Evolutionary conservation across 108 stramenopile genomes (phyloP).

Genomic region (Skeletonema grethae): DNA sequence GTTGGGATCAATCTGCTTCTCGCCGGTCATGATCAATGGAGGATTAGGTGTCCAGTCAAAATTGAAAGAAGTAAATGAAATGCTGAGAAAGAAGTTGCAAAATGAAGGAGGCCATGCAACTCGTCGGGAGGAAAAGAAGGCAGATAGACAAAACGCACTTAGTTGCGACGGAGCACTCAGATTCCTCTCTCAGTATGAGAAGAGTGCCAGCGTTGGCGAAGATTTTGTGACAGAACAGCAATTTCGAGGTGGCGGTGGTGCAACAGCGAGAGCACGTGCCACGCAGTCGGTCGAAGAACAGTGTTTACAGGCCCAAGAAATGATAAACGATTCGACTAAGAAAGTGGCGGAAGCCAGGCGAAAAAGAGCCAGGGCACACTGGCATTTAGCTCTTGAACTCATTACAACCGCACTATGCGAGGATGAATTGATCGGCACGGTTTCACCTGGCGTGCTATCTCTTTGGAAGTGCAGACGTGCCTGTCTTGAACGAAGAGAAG

Average conservation of each 20-base stretch:
- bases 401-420: slow-evolving; percentile 48
- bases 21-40: slow-evolving; percentile 36
- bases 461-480: not conserved
- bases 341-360: slow-evolving; percentile 6
- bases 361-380: slow-evolving; percentile 41
- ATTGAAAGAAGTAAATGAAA: slow-evolving; percentile 15
- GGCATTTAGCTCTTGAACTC: slow-evolving; percentile 54
- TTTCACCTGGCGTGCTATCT: not conserved
- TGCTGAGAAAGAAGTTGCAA: slow-evolving; percentile 16
- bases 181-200: slow-evolving; percentile 34
- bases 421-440: slow-evolving; percentile 5
- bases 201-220: slow-evolving; percentile 13
- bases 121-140: not conserved
- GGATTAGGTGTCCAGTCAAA: slow-evolving; percentile 34
- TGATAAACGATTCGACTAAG: slow-evolving; percentile 17
- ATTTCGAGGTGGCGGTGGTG: slow-evolving; percentile 46
- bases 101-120: slow-evolving; percentile 8
- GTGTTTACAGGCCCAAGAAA: slow-evolving; percentile 1
- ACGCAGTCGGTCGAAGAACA: slow-evolving; percentile 22
- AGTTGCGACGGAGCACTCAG: slow-evolving; percentile 44
- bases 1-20: slow-evolving; percentile 38
- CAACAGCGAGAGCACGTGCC: slow-evolving; percentile 39
- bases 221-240: slow-evolving; percentile 46
- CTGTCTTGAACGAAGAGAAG: not conserved
- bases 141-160: slow-evolving; percentile 5